These are phyloP conservation scores for Groenewaldozyma salmanticensis DNA, from an alignment of 805 yeast genomes.

Conservation along the genomic window DNA sequence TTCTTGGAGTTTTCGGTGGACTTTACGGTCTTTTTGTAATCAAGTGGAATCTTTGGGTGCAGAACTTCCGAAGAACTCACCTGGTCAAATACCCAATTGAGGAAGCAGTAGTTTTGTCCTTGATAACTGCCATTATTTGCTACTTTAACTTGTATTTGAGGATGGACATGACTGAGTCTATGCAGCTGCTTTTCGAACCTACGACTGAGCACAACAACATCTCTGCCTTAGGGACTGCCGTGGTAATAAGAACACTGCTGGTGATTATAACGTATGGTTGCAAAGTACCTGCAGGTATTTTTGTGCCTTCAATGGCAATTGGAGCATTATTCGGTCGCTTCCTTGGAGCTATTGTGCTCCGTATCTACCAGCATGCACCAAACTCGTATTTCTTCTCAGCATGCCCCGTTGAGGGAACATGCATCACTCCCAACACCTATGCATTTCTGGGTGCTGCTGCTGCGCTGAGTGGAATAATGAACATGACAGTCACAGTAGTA, in stretches of 20 bases:
- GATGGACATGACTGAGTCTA: slow-evolving; percentile 90
- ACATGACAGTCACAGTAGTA: slow-evolving; percentile 84
- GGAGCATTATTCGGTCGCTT: slow-evolving; percentile 52
- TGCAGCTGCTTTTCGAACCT: slow-evolving; percentile 74
- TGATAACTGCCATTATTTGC: slow-evolving; percentile 64
- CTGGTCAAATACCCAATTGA: slow-evolving; percentile 48
- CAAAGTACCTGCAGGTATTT: slow-evolving; percentile 51
- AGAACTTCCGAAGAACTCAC: slow-evolving; percentile 65
- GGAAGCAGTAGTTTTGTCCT: slow-evolving; percentile 62
- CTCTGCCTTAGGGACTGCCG: slow-evolving; percentile 55
- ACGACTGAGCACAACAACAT: slow-evolving; percentile 24
- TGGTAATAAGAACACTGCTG: slow-evolving; percentile 56
- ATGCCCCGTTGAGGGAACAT: slow-evolving; percentile 36
- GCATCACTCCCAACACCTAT: slow-evolving; percentile 89
- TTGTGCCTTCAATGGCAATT: slow-evolving; percentile 54
- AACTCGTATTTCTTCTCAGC: slow-evolving; percentile 28
- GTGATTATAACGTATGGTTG: slow-evolving; percentile 74
- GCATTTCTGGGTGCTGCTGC: slow-evolving; percentile 97
- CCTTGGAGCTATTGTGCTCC: slow-evolving; percentile 37
- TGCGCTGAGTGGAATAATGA: slow-evolving; percentile 87
- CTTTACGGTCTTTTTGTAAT: slow-evolving; percentile 72
- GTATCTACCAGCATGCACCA: slow-evolving; percentile 33
- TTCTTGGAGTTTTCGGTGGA: slow-evolving; percentile 88
- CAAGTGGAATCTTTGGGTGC: slow-evolving; percentile 64
- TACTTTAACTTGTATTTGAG: slow-evolving; percentile 75